Evolutionary conservation across 2,329 filamentous ascomycete genomes (phyloP).

Genomic region (Curvularia eragrostidis): DNA sequence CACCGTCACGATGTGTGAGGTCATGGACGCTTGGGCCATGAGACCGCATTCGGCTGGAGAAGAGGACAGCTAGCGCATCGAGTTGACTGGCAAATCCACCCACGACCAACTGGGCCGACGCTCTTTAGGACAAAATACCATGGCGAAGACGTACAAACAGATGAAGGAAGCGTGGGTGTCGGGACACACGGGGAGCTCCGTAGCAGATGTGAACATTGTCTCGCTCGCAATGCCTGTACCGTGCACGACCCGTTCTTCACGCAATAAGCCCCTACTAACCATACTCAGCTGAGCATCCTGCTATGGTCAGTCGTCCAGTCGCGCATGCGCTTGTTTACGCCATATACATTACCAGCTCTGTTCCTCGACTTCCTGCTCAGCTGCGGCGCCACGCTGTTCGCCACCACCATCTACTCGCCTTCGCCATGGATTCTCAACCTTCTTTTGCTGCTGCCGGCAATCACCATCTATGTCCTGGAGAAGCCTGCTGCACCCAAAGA

Average conservation of each 20-base stretch:
- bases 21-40: slow-evolving; percentile 16
- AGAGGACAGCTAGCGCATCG: slow-evolving; percentile 32
- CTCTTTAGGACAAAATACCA: slow-evolving; percentile 19
- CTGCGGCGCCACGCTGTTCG: slow-evolving; percentile 79
- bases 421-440: slow-evolving; percentile 75
- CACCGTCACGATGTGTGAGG: slow-evolving; percentile 15
- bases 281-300: slow-evolving; percentile 73
- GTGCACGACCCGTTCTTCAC: slow-evolving; percentile 31
- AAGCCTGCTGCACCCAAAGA: slow-evolving; percentile 24
- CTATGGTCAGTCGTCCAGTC: slow-evolving; percentile 90
- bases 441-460: slow-evolving; percentile 74
- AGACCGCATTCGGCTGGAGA: slow-evolving; percentile 1
- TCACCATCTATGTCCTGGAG: slow-evolving; percentile 63
- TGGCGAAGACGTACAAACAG: slow-evolving; percentile 75
- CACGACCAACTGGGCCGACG: slow-evolving; percentile 21
- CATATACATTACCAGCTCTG: slow-evolving; percentile 71
- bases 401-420: slow-evolving; percentile 82
- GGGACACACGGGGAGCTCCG: slow-evolving; percentile 80
- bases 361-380: slow-evolving; percentile 88
- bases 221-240: slow-evolving; percentile 82
- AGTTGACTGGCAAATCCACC: slow-evolving; percentile 13
- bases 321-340: slow-evolving; percentile 81
- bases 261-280: slow-evolving; percentile 32
- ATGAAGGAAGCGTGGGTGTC: slow-evolving; percentile 96
- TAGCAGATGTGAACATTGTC: slow-evolving; percentile 86